These are phyloP conservation scores for Trifolium dubium DNA, from an alignment of 306 rosid genomes.

Conservation along the genomic window DNA sequence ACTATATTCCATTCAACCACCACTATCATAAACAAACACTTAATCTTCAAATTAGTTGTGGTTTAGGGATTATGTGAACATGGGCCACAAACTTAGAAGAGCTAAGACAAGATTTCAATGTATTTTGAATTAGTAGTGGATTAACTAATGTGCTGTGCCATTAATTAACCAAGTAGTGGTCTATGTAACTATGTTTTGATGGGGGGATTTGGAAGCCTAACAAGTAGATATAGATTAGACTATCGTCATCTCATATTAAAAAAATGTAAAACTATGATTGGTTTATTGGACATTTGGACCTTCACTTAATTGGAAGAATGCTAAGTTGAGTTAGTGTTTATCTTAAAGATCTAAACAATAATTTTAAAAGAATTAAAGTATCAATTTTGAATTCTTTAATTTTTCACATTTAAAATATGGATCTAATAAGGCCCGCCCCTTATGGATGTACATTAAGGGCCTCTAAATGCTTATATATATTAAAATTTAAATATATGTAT, in stretches of 20 bases:
- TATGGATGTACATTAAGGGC: too few species aligned
- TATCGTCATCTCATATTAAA: conserved; percentile 11
- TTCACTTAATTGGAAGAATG: conserved; percentile 32
- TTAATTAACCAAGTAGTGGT: conserved; percentile 25
- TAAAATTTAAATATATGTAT: too few species aligned
- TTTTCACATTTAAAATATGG: too few species aligned
- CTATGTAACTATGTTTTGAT: not conserved
- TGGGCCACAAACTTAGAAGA: conserved; percentile 11
- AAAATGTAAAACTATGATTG: not conserved
- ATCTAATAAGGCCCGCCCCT: too few species aligned
- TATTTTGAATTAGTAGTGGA: conserved; percentile 42
- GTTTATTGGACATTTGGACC: conserved; percentile 24
- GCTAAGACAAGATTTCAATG: not conserved
- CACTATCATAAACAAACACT: not conserved
- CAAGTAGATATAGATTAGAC: not conserved
- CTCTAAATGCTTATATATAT: too few species aligned
- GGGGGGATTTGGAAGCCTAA: not conserved
- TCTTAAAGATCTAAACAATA: conserved; percentile 15
- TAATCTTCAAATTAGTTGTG: conserved; percentile 18
- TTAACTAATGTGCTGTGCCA: conserved; percentile 30
- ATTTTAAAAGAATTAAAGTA: too few species aligned
- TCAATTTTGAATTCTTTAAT: too few species aligned
- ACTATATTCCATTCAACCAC: conserved; percentile 37
- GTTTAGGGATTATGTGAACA: conserved; percentile 28
- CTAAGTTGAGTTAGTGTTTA: conserved; percentile 17